Evolutionary conservation across 257 asterid species (phyloP).

Genomic region (Solanum microdontum): DNA sequence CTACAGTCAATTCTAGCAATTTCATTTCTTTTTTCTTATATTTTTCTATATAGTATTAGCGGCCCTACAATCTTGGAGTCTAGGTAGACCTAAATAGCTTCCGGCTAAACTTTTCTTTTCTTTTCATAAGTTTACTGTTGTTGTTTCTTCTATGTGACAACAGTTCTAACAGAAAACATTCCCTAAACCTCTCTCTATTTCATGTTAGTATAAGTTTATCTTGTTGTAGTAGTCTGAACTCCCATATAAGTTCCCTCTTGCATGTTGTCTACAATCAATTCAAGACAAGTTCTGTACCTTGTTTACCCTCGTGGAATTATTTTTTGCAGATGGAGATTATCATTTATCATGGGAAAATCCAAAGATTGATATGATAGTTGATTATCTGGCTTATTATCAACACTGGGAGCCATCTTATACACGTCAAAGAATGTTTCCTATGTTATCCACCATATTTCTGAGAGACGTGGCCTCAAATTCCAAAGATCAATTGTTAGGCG

Average conservation of each 20-base stretch:
- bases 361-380: conserved; percentile 52
- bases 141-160: neutral
- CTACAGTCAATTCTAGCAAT: neutral
- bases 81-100: neutral
- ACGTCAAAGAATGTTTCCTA: conserved; percentile 66
- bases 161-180: neutral
- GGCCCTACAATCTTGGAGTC: neutral
- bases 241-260: neutral
- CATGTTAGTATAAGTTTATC: neutral
- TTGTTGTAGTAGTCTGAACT: neutral
- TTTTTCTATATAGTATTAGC: neutral
- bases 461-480: conserved; percentile 51
- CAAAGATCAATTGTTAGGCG: conserved; percentile 35
- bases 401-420: conserved; percentile 86
- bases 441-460: conserved; percentile 65
- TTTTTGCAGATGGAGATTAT: conserved; percentile 47
- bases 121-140: neutral
- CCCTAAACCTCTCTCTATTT: neutral
- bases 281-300: neutral
- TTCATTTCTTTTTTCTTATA: neutral
- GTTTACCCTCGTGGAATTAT: neutral
- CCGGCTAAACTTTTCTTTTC: neutral
- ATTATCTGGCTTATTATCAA: conserved; percentile 58
- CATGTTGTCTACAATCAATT: neutral
- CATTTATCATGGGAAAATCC: conserved; percentile 54